Evolutionary conservation across 805 yeast genomes (phyloP), one percentile per base, ranked within the genome.

Genomic region (Yarrowia keelungensis): DNA sequence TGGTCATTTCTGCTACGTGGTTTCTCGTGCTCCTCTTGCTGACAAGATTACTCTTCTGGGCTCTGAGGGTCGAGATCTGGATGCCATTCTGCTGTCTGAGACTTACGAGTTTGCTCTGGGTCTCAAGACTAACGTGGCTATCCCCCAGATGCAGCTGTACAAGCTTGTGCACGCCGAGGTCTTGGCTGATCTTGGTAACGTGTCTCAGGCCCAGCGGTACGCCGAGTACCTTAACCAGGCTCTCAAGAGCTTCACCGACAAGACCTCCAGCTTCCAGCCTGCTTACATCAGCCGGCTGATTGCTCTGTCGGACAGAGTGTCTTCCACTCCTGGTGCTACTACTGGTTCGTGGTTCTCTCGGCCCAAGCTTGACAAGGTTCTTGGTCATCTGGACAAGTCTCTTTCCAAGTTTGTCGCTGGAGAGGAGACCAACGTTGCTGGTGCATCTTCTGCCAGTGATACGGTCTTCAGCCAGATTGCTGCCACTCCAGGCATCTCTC

Each of bases 311-410:
- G 67, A 62, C 15, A 56, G 67, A 38, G 56, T 62, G 22, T 47
- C 67, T 2, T 47, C 56, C 8, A 38, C 56, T 12, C 65, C 65
- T 59, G 56, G 56, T 14, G 47, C 67, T 15, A 19, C 56, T 12
- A 22, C 67, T n/a, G 56, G 67, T 14, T 62, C 67, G 19, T 62
- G 76, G 67, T 72, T 79, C 38, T 74, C 75, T 35, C 87, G 88
- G 74, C 82, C 82, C 14, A 75, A 75, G 72, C 81, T 91, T 66
- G 97, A 92, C 73, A 89, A 86, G 75, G 88, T 92, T 67, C 91
- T 97, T 97, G 94, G 95, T 11, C 93, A 89, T 51, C 78, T 91
- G 54, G 97, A 91, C 76, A 91, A 91, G 75, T 86, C 90, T 5
- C 86, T 89, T 74, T 88, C 85, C 75, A 88, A 87, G 76, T 87